Evolutionary conservation across 306 rosid genomes (phyloP).

Genomic region (Rosa multiflora): DNA sequence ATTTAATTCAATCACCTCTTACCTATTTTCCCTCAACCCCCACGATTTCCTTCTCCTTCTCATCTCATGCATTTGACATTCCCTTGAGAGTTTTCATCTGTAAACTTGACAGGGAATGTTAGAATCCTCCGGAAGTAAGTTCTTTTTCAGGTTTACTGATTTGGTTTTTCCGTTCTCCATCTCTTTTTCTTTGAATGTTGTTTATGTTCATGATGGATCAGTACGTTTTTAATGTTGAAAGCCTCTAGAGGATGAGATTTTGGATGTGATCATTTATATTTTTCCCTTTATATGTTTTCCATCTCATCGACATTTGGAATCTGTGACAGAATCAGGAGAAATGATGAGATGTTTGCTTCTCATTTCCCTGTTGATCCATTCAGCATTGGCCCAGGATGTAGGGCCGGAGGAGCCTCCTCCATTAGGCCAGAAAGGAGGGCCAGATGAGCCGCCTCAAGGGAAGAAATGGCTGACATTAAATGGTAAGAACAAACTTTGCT

Average conservation of each 20-base stretch:
- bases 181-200: not conserved
- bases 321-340: conserved; percentile 42
- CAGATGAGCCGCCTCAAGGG: not conserved
- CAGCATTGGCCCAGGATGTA: conserved; percentile 40
- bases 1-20: conserved; percentile 24
- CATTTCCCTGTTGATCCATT: conserved; percentile 47
- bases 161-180: too few relatives aligned
- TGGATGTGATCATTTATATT: not conserved
- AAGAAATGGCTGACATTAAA: conserved; percentile 73
- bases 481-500: conserved; percentile 33
- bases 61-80: conserved; percentile 28
- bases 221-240: too few relatives aligned
- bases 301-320: not conserved
- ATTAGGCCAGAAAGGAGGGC: not conserved
- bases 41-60: conserved; percentile 9
- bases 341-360: conserved; percentile 61
- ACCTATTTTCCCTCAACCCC: conserved; percentile 14
- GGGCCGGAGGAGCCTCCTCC: not conserved
- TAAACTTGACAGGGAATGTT: conserved; percentile 52
- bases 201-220: not conserved
- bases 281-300: conserved; percentile 13
- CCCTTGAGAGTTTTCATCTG: conserved; percentile 40
- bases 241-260: not conserved
- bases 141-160: not conserved
- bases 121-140: conserved; percentile 27